These are phyloP conservation scores for Thyridium curvatum DNA, from an alignment of 2,329 filamentous ascomycete species.

Conservation along the genomic window DNA sequence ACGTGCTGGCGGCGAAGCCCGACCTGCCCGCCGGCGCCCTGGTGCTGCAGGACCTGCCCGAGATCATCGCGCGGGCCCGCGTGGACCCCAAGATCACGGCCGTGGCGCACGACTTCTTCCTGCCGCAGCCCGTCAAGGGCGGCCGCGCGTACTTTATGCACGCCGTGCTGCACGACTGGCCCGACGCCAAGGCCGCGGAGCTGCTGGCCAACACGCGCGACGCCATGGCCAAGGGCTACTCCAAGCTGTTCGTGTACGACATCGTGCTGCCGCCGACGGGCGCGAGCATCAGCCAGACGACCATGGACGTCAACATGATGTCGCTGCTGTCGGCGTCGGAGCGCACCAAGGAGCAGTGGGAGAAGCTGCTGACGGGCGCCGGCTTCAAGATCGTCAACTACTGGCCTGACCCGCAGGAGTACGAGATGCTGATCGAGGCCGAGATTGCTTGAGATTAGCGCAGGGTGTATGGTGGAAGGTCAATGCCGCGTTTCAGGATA, in stretches of 20 bases:
- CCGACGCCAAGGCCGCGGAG: slow-evolving; percentile 22
- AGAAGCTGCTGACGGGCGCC: slow-evolving; percentile 14
- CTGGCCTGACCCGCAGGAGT: slow-evolving; percentile 16
- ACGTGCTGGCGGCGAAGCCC: slow-evolving; percentile 16
- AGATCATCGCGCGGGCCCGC: slow-evolving; percentile 22
- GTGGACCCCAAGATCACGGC: slow-evolving; percentile 4
- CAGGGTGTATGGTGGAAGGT: neutral
- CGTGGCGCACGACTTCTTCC: slow-evolving; percentile 16
- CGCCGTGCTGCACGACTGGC: slow-evolving; percentile 34
- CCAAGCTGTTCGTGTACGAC: slow-evolving; percentile 29
- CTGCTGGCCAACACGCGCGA: slow-evolving; percentile 22
- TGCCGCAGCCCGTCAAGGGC: slow-evolving; percentile 15
- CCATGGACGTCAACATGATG: slow-evolving; percentile 29
- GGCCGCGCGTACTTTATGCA: slow-evolving; percentile 33
- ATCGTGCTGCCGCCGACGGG: slow-evolving; percentile 26
- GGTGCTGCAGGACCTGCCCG: slow-evolving; percentile 30
- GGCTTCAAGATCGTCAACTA: slow-evolving; percentile 20
- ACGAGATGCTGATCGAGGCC: slow-evolving; percentile 10
- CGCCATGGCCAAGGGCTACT: slow-evolving; percentile 30
- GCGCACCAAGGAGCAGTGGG: slow-evolving; percentile 22
- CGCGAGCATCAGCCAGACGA: slow-evolving; percentile 20
- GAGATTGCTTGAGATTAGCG: slow-evolving; percentile 3
- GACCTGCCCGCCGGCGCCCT: slow-evolving; percentile 20
- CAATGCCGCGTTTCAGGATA: no score
- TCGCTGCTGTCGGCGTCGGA: slow-evolving; percentile 19